Evolutionary conservation across 345 rosid genomes (phyloP), one percentile per base, ranked within the genome.

Genomic region (Bruguiera parviflora): DNA sequence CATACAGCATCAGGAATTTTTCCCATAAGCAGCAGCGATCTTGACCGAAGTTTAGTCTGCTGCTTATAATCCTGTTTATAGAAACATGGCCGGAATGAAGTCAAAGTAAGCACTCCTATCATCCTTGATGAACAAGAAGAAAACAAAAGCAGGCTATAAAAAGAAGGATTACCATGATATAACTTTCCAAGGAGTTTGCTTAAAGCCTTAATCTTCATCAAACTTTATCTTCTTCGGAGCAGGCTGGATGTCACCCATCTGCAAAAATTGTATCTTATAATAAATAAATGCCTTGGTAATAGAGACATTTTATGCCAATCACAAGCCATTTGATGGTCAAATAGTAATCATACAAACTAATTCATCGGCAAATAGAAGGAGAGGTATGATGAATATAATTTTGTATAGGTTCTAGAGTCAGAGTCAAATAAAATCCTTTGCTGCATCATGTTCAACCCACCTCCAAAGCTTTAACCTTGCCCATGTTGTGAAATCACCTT

Each of bases 171-270:
- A 37, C 47, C 65, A 29, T 47, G 29, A 18, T 33, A 58, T 27
- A n/a, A 21, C 13, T 6, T 5, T 55, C 47, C 25, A 3, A 9
- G 16, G 24, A 20, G 8, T 5, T 10, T 6, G 15, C 7, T 20
- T 18, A 33, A 37, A 3, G 37, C 16, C 68, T 64, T 84, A 87
- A 35, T 86, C 91, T 76, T 85, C 84, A 65, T 80, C 80, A 69
- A 92, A 92, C 84, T 84, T 87, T 43, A 90, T 87, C 92, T 83
- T 92, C 86, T 90, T 90, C 0, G 96, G 88, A 16, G 83, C 71
- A 55, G 86, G 80, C 62, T 76, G 80, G 10, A 75, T 46, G 33
- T 77, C 75, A 68, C 97, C 97, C 53, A 89, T 93, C 96, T 93
- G 84, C 55, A 77, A 72, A 57, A 68, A 19, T 3, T 3, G 18